Base-by-base conservation (phyloP, 2,329 filamentous ascomycete genomes). In the Pseudocercospora eumusae region DNA sequence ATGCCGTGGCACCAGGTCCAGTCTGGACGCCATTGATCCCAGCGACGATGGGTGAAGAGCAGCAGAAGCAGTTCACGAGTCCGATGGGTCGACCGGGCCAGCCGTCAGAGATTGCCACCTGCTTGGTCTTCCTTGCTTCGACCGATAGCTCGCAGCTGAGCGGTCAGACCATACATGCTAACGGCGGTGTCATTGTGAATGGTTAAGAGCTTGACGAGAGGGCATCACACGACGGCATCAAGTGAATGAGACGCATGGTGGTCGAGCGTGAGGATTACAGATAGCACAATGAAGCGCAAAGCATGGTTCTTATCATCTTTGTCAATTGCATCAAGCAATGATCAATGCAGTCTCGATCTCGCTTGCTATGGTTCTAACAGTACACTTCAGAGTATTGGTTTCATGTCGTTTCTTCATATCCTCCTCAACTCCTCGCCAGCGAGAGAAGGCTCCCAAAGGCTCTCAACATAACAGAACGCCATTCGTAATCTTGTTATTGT, bases 71-170 rank as follows among this genome's bases (percentile, higher is more conserved):
- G 64, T 93, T 93, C 75, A 83, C 80, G 11, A 84, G 83, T 21
- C 91, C 90, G 0, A 91, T 95, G 80, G 90, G 90, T 3, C 81
- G 91, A 20, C 89, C 90, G 0, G 88, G 86, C 2, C 91, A 95
- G 76, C 91, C 90, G 1, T 90, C 86, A 60, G 91, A 96, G 80
- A 88, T 95, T 64, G 91, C 90, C 0, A 88, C 89, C 0, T 91
- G 88, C 70, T 89, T 92, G 61, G 90, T 95, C 3, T 95, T 95
- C 76, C 78, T 96, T 66, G 91, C 91, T 0, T 88, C 86, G 56
- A 79, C 82, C 62, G 91, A 95, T 73, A 91, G 88, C 72, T 87
- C 85, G 53, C 87, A 86, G 64, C 86, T 95, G 50, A 88, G 84
- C 57, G 91, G 91, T 1, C 91, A 93, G 79, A 82, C 79, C n/a